These are phyloP conservation scores for Pythium dissimile DNA, from an alignment of 352 stramenopile species.

Conservation along the genomic window DNA sequence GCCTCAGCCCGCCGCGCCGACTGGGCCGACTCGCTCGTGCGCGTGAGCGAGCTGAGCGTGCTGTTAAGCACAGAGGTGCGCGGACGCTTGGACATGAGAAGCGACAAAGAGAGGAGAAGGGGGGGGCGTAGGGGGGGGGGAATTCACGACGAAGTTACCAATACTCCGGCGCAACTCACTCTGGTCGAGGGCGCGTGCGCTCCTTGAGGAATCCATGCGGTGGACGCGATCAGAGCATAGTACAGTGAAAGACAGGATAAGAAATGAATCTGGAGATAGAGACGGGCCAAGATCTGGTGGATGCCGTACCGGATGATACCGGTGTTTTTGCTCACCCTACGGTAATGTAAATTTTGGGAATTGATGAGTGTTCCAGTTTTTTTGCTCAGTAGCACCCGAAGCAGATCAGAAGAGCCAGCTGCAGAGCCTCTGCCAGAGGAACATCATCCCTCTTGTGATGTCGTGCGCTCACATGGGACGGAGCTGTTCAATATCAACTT, in stretches of 20 bases:
- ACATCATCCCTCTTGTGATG: not conserved
- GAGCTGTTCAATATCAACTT: not conserved
- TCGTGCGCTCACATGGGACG: not conserved
- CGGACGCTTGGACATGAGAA: constrained; percentile 64
- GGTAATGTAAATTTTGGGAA: too few relatives aligned
- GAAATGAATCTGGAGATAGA: too few relatives aligned
- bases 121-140: not conserved
- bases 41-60: constrained; percentile 71
- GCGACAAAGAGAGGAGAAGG: not conserved
- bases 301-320: too few relatives aligned
- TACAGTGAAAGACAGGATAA: too few relatives aligned
- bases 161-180: too few relatives aligned
- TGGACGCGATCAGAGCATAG: too few relatives aligned
- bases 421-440: too few relatives aligned
- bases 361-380: too few relatives aligned
- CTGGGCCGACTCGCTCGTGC: constrained; percentile 72
- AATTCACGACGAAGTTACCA: not conserved
- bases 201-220: too few relatives aligned
- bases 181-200: too few relatives aligned
- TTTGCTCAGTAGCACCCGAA: not conserved
- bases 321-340: too few relatives aligned
- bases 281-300: too few relatives aligned
- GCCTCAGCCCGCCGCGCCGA: constrained; percentile 73
- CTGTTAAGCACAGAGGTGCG: constrained; percentile 43
- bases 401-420: not conserved